Percentiles rank a stretch among this genome's conserved stretches.
These are phyloP conservation scores for Fusarium brachygibbosum DNA, from an alignment of 2,329 filamentous ascomycete genomes.

Conservation along the genomic window DNA sequence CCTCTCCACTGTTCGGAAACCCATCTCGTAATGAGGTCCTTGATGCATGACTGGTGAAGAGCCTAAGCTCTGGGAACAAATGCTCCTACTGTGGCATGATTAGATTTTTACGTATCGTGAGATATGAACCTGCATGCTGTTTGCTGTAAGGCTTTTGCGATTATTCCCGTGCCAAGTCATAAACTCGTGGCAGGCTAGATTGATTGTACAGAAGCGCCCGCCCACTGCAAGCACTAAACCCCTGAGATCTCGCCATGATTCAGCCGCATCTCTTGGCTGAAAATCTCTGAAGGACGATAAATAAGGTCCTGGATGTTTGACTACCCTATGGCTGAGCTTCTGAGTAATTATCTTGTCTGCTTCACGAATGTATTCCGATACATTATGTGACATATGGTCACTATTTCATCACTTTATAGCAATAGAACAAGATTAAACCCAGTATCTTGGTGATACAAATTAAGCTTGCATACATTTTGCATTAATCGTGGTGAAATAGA, in stretches of 20 bases:
- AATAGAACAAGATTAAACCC: no score
- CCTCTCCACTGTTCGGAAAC: constrained; percentile 1
- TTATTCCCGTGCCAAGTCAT: constrained; percentile 30
- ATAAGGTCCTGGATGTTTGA: neutral
- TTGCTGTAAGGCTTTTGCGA: neutral
- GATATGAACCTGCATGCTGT: neutral
- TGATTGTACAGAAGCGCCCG: neutral
- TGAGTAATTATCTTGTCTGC: neutral
- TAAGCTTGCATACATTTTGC: neutral
- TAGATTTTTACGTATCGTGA: neutral
- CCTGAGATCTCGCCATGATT: constrained; percentile 15
- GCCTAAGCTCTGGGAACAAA: neutral
- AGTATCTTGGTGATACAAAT: no score
- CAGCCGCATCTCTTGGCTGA: constrained; percentile 37
- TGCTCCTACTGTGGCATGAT: constrained; percentile 2
- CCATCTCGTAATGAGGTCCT: neutral
- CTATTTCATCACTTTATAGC: neutral
- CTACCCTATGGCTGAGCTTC: neutral
- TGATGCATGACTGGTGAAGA: neutral
- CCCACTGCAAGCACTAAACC: constrained; percentile 12
- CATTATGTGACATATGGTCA: neutral
- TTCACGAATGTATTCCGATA: neutral
- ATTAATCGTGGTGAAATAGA: neutral
- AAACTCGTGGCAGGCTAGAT: constrained; percentile 1
- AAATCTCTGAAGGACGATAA: neutral